Base-by-base conservation (phyloP, 2,329 filamentous ascomycete species). In the Nemania bipapillata region DNA sequence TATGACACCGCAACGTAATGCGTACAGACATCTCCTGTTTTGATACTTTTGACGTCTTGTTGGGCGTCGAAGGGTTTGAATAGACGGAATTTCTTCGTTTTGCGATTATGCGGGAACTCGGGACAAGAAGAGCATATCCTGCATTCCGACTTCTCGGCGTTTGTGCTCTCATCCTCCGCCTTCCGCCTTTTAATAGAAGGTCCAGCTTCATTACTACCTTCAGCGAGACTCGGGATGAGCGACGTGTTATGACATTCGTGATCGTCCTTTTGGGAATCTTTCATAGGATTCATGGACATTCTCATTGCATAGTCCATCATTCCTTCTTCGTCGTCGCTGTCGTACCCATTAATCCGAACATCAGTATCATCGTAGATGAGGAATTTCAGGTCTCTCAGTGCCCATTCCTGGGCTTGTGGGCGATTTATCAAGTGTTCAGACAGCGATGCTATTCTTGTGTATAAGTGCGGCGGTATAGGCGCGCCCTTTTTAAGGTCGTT, bases 1-100 rank as follows among this genome's bases (percentile, higher is more conserved):
- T 63, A 67, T 15, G 64, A 67, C 12, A 67, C 57, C 22, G 64
- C 64, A 17, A 40, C 50, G 20, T 67, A 67, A 35, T 67, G 57
- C 2, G 26, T 12, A 59, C 64, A 67, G 9, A 67, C 47, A 24
- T 57, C 45, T 6, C 26, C 22, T 40, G 11, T 6, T 20, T 37
- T 40, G 11, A 17, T 17, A 24, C 9, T 20, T 37, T 56, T n/a
- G 20, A 7, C 24, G 15, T 20, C 24, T 56, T n/a, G 20, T 3
- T 17, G 15, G 24, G 45, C 30, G 32, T 60, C 57, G n/a, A 9
- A 17, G 26, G 57, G 57, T 12, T 32, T 61, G 30, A 67, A 50
- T 22, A 67, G 8, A 15, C 58, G 64, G 40, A 67, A 57, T 37
- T 67, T 67, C 20, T 53, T 35, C 1, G 26, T 40, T 28, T 53